These are phyloP conservation scores for Scleroderma bovista DNA, from an alignment of 768 basidiomycete genomes.

Conservation along the genomic window DNA sequence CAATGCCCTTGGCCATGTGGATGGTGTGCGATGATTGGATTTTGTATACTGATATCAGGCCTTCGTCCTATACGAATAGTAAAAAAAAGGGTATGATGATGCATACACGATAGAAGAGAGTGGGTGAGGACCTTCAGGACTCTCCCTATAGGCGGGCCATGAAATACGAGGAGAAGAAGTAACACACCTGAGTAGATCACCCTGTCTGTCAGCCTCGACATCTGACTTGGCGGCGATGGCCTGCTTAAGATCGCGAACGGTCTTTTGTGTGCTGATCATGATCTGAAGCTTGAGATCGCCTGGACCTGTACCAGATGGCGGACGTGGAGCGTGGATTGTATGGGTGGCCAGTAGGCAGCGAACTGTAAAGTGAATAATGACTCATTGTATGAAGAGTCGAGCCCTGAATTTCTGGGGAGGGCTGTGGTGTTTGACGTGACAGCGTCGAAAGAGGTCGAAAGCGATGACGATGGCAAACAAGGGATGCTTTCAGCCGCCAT, in stretches of 20 bases:
- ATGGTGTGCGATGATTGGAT: conserved; percentile 85
- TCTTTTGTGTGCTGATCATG: conserved; percentile 73
- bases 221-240: conserved; percentile 82
- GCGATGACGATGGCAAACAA: too few relatives aligned
- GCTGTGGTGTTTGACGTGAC: too few relatives aligned
- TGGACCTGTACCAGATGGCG: too few relatives aligned
- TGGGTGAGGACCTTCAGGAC: conserved; percentile 60
- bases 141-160: conserved; percentile 52
- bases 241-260: conserved; percentile 86
- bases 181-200: conserved; percentile 92
- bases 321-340: too few relatives aligned
- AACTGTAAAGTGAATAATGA: too few relatives aligned
- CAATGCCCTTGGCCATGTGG: conserved; percentile 88
- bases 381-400: too few relatives aligned
- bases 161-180: background rate
- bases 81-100: background rate
- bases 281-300: conserved; percentile 92
- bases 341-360: too few relatives aligned
- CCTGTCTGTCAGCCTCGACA: conserved; percentile 80
- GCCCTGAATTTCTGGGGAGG: too few relatives aligned
- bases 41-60: conserved; percentile 78
- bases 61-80: conserved; percentile 83
- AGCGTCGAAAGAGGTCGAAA: too few relatives aligned
- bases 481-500: conserved; percentile 67
- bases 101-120: background rate